These are phyloP conservation scores for Stenocarpella maydis DNA, from an alignment of 2,329 filamentous ascomycete species.

Conservation along the genomic window DNA sequence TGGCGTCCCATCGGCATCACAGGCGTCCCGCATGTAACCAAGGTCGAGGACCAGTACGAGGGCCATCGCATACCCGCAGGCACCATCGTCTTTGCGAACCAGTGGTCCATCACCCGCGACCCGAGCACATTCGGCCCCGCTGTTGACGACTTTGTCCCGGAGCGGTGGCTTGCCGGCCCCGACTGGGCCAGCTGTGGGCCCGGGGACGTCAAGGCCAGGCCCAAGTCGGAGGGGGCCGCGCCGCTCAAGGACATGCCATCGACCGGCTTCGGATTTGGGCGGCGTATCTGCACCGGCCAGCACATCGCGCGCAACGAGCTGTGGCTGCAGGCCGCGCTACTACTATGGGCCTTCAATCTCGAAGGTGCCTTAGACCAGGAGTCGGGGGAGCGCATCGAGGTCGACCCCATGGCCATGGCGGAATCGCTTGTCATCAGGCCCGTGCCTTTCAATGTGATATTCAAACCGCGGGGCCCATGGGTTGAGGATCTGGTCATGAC, in stretches of 20 bases:
- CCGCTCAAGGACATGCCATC: background rate
- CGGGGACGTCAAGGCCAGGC: background rate
- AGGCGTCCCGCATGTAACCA: background rate
- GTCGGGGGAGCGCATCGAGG: background rate
- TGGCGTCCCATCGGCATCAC: background rate
- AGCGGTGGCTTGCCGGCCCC: background rate
- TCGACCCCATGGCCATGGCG: background rate
- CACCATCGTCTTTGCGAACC: background rate
- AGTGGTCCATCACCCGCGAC: background rate
- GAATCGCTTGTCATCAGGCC: background rate
- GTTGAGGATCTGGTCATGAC: background rate
- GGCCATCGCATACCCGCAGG: background rate
- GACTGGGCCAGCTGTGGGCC: background rate
- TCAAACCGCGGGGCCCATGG: background rate
- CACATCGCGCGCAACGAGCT: background rate
- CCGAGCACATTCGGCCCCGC: background rate
- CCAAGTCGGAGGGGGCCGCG: background rate
- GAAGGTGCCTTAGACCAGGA: background rate
- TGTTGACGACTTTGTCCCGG: background rate
- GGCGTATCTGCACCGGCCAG: background rate
- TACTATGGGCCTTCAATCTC: slow-evolving; percentile 3
- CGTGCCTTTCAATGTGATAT: background rate
- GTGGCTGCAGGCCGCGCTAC: background rate
- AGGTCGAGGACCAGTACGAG: background rate
- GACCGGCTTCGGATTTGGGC: background rate